Conservation (phyloP, 1,284 basidiomycete genomes). For the Leccinum pallidistipes region DNA sequence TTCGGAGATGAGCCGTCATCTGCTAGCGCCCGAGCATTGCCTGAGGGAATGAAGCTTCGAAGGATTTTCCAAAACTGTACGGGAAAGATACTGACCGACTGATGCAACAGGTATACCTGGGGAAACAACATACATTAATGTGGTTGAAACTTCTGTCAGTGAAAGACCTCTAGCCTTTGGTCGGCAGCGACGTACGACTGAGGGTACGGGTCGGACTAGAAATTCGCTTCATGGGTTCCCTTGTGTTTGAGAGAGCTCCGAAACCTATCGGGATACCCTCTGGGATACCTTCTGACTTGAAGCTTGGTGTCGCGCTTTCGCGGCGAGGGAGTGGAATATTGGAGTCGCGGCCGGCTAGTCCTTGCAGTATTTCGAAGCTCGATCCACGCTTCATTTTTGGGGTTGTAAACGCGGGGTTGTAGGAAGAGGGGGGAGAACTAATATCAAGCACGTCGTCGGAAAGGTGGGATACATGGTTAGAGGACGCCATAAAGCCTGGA, state of each 20-base stretch:
- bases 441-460: slow-evolving; percentile 38
- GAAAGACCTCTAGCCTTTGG: slow-evolving; percentile 27
- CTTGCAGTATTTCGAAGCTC: slow-evolving; percentile 69
- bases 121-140: slow-evolving; percentile 23
- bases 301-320: slow-evolving; percentile 38
- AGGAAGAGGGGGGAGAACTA: slow-evolving; percentile 40
- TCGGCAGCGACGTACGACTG: slow-evolving; percentile 60
- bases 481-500: slow-evolving; percentile 41
- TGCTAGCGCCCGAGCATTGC: slow-evolving; percentile 77
- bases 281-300: slow-evolving; percentile 55
- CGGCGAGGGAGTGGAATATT: slow-evolving; percentile 64
- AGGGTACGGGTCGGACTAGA: slow-evolving; percentile 74
- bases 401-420: slow-evolving; percentile 35
- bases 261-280: slow-evolving; percentile 72
- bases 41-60: slow-evolving; percentile 42
- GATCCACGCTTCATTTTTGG: slow-evolving; percentile 56
- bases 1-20: slow-evolving; percentile 57
- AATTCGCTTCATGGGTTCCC: slow-evolving; percentile 49
- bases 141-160: slow-evolving; percentile 28
- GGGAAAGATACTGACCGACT: slow-evolving; percentile 55
- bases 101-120: slow-evolving; percentile 78
- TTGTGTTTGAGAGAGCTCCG: slow-evolving; percentile 38
- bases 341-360: slow-evolving; percentile 72
- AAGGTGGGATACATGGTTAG: slow-evolving; percentile 34
- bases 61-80: slow-evolving; percentile 10